Conservation (phyloP, 257 asterid genomes). For the Solanum microdontum region DNA sequence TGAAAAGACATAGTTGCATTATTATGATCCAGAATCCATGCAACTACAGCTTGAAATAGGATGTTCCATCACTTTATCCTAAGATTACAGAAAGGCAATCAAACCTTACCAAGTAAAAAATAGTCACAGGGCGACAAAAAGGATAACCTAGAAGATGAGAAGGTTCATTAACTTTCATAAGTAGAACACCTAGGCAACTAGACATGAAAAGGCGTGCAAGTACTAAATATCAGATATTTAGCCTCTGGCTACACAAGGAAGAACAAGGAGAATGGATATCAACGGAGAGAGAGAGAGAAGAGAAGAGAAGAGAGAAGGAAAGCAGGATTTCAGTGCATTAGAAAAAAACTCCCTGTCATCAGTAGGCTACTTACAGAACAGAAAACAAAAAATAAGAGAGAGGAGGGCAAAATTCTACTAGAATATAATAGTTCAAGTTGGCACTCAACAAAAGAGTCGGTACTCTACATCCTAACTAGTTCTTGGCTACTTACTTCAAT, state of each 20-base stretch:
- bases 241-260: background rate
- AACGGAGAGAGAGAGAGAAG: background rate
- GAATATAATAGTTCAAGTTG: constrained; percentile 1
- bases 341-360: background rate
- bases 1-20: background rate
- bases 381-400: background rate
- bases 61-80: background rate
- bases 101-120: background rate
- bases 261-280: background rate
- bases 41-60: background rate
- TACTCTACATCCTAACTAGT: constrained; percentile 3
- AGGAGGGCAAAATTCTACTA: background rate
- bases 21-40: background rate
- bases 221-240: background rate
- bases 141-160: background rate
- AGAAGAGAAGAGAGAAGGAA: background rate
- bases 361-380: background rate
- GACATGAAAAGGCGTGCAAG: background rate
- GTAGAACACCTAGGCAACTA: background rate
- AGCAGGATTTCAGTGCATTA: background rate
- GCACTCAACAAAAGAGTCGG: constrained; percentile 2
- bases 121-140: background rate
- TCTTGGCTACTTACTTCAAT: constrained; percentile 56
- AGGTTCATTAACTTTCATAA: background rate
- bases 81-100: background rate